phyloP scores from a whole-genome alignment of 2,329 filamentous ascomycete species.

The Alternaria triticimaculans region DNA sequence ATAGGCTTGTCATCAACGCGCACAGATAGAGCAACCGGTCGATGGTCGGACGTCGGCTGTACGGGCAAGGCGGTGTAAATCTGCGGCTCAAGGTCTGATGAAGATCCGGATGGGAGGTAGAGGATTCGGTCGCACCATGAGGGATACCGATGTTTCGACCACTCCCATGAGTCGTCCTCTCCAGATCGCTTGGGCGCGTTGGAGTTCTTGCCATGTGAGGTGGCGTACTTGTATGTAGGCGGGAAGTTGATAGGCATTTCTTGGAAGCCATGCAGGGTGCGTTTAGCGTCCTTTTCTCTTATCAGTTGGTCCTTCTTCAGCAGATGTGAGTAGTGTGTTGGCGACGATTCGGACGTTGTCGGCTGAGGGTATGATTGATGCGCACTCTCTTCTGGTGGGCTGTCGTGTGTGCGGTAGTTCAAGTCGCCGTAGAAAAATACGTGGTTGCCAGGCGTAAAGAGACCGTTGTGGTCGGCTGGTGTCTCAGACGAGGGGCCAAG shows the following conservation, averaged over 20 bases:
- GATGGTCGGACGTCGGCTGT: conserved; percentile 85
- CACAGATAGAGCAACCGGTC: conserved; percentile 77
- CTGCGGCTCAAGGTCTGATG: conserved; percentile 59
- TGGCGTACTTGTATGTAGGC: conserved; percentile 90
- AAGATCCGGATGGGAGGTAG: conserved; percentile 63
- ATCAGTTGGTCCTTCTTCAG: conserved; percentile 80
- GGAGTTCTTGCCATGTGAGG: conserved; percentile 14
- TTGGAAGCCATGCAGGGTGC: conserved; percentile 77
- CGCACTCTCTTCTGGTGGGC: conserved; percentile 66
- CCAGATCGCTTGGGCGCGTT: conserved; percentile 19
- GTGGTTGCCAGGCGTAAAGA: conserved; percentile 78
- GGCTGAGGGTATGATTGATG: conserved; percentile 67
- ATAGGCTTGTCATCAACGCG: conserved; percentile 65
- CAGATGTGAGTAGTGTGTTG: conserved; percentile 69
- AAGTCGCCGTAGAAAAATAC: conserved; percentile 90
- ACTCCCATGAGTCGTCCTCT: conserved; percentile 64
- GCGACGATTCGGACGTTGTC: conserved; percentile 56
- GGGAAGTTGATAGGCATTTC: conserved; percentile 81
- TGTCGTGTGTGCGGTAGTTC: conserved; percentile 86
- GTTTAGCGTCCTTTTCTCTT: conserved; percentile 70
- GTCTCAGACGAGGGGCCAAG: conserved; percentile 25
- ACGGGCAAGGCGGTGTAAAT: conserved; percentile 78
- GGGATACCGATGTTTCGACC: conserved; percentile 81
- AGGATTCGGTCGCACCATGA: conserved; percentile 93
- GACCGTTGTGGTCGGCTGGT: conserved; percentile 59